phyloP scores from a whole-genome alignment of 2,329 filamentous ascomycete species.

The Penicillium sp. region DNA sequence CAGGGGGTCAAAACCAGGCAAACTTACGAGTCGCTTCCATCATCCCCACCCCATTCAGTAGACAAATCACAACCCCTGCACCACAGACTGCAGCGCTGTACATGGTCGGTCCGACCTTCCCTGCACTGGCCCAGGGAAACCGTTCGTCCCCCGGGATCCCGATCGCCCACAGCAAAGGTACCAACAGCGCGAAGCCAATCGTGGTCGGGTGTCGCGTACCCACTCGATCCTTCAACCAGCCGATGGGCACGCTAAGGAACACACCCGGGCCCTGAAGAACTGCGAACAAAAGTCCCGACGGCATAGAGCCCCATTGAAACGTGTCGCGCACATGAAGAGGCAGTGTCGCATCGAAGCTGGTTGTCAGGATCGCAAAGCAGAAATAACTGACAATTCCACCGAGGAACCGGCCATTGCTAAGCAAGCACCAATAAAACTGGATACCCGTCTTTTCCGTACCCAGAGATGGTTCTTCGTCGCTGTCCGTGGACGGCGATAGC shows the following conservation, averaged over 20 bases:
- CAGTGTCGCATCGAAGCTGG: conserved; percentile 58
- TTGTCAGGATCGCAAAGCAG: conserved; percentile 53
- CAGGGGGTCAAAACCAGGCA: not conserved
- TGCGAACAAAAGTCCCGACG: conserved; percentile 59
- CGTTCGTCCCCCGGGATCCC: conserved; percentile 31
- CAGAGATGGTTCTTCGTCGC: not conserved
- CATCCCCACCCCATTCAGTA: conserved; percentile 30
- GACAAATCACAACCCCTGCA: conserved; percentile 25
- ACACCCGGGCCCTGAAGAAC: conserved; percentile 59
- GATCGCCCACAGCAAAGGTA: conserved; percentile 28
- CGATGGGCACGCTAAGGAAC: conserved; percentile 61
- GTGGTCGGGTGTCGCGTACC: conserved; percentile 28
- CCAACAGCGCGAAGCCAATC: conserved; percentile 26
- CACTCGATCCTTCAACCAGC: conserved; percentile 41
- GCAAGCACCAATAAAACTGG: conserved; percentile 40
- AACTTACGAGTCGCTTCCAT: conserved; percentile 34
- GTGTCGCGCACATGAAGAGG: conserved; percentile 56
- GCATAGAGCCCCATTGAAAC: conserved; percentile 58
- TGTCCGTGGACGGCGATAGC: not conserved
- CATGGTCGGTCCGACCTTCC: conserved; percentile 20
- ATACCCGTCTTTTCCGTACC: conserved; percentile 1
- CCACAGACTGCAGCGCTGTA: conserved; percentile 22
- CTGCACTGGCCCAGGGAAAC: conserved; percentile 27
- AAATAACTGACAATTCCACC: conserved; percentile 47
- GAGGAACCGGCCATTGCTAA: conserved; percentile 45